Evolutionary conservation across 225 moss, liverwort and hornwort genomes (phyloP).

Genomic region (Takakia lepidozioides): DNA sequence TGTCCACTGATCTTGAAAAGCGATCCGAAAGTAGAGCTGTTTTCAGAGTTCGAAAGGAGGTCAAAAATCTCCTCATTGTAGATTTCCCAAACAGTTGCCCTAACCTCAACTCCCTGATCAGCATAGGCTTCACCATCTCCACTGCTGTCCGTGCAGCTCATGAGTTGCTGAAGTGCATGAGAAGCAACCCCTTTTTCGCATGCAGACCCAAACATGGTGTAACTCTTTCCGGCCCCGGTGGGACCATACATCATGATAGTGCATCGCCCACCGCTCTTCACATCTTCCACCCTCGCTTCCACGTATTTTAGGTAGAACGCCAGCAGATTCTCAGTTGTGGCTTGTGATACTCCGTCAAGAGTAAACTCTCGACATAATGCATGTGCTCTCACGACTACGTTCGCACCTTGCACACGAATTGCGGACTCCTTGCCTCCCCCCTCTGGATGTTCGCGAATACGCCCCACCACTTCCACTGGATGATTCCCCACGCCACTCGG

Average conservation of each 20-base stretch:
- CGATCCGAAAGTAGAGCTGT: constrained; percentile 34
- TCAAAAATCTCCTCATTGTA: constrained; percentile 94
- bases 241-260: constrained; percentile 99
- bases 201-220: constrained; percentile 86
- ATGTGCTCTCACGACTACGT: constrained; percentile 46
- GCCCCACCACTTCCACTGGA: constrained; percentile 89
- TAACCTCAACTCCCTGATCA: constrained; percentile 56
- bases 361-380: constrained; percentile 71
- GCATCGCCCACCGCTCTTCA: constrained; percentile 77
- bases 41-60: constrained; percentile 49
- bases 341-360: constrained; percentile 77
- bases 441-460: constrained; percentile 84
- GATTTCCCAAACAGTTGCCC: constrained; percentile 84
- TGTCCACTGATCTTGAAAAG: constrained; percentile 57
- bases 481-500: no score
- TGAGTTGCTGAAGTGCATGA: constrained; percentile 76
- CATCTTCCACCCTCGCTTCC: constrained; percentile 79
- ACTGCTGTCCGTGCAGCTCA: constrained; percentile 20
- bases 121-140: constrained; percentile 4
- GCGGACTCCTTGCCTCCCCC: constrained; percentile 66
- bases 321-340: constrained; percentile 61
- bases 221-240: constrained; percentile 88
- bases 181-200: constrained; percentile 78
- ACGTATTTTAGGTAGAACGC: constrained; percentile 70
- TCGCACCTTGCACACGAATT: constrained; percentile 45